Evolutionary conservation across 129 eudicot genomes (phyloP).

Genomic region (Saussurea involucrata): DNA sequence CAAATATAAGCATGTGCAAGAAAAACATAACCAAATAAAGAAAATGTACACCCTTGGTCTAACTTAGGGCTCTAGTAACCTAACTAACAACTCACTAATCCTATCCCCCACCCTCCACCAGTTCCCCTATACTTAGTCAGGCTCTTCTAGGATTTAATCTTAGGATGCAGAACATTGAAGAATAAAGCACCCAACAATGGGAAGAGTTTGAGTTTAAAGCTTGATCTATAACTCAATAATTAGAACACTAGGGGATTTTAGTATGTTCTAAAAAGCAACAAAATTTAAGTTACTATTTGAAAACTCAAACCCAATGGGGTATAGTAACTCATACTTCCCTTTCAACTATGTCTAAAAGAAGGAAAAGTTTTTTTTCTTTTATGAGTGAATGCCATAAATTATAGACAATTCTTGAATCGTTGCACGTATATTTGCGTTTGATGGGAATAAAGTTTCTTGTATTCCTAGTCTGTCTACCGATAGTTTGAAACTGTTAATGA

Average conservation of each 20-base stretch:
- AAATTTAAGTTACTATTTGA: background rate
- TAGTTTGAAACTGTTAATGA: background rate
- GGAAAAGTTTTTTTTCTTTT: background rate
- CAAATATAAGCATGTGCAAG: background rate
- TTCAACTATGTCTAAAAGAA: background rate
- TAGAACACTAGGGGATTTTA: background rate
- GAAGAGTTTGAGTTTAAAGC: background rate
- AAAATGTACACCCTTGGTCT: background rate
- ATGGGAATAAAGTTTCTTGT: background rate
- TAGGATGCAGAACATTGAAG: background rate
- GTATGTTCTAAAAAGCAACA: constrained; percentile 5
- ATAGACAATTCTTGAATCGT: background rate
- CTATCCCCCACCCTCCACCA: background rate
- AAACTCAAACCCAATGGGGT: background rate
- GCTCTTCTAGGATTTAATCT: background rate
- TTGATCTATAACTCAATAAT: background rate
- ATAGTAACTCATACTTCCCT: background rate
- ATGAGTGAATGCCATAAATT: background rate
- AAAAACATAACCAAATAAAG: background rate
- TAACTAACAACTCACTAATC: background rate
- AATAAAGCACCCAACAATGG: background rate
- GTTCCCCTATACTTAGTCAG: background rate
- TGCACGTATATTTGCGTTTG: background rate
- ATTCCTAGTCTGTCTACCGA: background rate
- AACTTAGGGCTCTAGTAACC: background rate